Evolutionary conservation across 495 filamentous ascomycete species (phyloP), one percentile per base, ranked within the genome.

Genomic region (Jackrogersella multiformis): DNA sequence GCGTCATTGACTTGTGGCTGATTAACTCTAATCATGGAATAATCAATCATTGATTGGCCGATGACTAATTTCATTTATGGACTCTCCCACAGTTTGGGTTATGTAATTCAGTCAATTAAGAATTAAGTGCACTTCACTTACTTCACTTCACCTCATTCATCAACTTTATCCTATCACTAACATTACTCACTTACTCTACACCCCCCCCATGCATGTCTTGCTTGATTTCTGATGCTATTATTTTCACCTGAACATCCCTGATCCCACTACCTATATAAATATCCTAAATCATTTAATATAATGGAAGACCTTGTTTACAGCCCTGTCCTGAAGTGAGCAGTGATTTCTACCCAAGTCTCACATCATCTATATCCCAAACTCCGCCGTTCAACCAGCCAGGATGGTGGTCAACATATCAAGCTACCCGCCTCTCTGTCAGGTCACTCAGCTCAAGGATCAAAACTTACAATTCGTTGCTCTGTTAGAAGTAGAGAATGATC

Each of bases 351-450:
- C 42, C 56, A 4, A 30, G 26, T 30, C 26, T 7, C 26, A 30
- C 26, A 7, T 7, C 26, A 7, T 30, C 7, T 30, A 30, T 20
- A 42, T 42, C 18, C 15, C 9, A 2, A 36, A 13, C 12, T 36
- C 23, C 24, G 7, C 13, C 20, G n/a, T 23, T 52, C 16, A 36
- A 26, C 5, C 24, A 21, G 10, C 39, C 51, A 20, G 9, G 8
- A 71, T 64, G 44, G 64, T 66, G 1, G 77, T 78, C 74, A 69
- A 56, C 21, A 57, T 84, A 51, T 76, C 76, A 30, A 80, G 77
- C 23, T 83, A 87, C 67, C 92, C 92, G 3, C 86, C 91, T 2
- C 73, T 94, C 55, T 90, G 87, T 4, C 89, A 92, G 73, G 80
- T 89, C 7, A 90, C 90, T 2, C 81, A 85, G 61, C 64, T 90